Evolutionary conservation across 2,329 filamentous ascomycete genomes (phyloP).

Genomic region (Fusarium euwallaceae): DNA sequence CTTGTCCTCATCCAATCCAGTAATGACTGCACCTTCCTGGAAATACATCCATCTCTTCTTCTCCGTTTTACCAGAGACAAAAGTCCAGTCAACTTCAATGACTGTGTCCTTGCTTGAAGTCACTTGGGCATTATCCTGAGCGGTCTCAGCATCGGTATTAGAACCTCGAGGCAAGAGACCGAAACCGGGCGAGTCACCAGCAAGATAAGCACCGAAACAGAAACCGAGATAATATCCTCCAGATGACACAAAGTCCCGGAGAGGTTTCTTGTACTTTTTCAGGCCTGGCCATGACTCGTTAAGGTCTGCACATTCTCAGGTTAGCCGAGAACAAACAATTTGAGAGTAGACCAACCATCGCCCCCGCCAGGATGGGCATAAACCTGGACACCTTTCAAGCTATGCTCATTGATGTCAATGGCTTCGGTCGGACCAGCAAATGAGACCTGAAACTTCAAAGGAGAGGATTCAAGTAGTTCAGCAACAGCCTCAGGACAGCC

Average conservation of each 20-base stretch:
- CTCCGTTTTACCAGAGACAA: constrained; percentile 31
- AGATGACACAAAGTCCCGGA: constrained; percentile 37
- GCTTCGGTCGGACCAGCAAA: constrained; percentile 37
- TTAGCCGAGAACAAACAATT: background rate
- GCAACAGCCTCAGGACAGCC: constrained; percentile 36
- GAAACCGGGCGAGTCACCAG: constrained; percentile 40
- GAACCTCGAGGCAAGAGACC: constrained; percentile 31
- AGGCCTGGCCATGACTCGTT: constrained; percentile 30
- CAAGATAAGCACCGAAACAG: constrained; percentile 47
- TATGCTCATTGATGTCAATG: constrained; percentile 18
- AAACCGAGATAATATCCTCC: constrained; percentile 46
- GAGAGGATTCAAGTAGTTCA: constrained; percentile 35
- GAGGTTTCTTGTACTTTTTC: constrained; percentile 12
- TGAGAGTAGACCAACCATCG: background rate
- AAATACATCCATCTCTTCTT: constrained; percentile 43
- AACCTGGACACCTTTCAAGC: constrained; percentile 22
- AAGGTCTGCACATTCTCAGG: constrained; percentile 21
- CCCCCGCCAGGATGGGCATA: constrained; percentile 39
- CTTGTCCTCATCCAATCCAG: constrained; percentile 22
- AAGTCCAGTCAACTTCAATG: constrained; percentile 45
- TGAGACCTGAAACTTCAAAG: constrained; percentile 33
- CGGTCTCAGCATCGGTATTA: constrained; percentile 21
- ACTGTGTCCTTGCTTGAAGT: constrained; percentile 31
- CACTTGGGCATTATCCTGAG: constrained; percentile 32
- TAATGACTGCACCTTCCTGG: constrained; percentile 43